These are phyloP conservation scores for Cryptococcus floricola DNA, from an alignment of 1,284 basidiomycete species.

Conservation along the genomic window DNA sequence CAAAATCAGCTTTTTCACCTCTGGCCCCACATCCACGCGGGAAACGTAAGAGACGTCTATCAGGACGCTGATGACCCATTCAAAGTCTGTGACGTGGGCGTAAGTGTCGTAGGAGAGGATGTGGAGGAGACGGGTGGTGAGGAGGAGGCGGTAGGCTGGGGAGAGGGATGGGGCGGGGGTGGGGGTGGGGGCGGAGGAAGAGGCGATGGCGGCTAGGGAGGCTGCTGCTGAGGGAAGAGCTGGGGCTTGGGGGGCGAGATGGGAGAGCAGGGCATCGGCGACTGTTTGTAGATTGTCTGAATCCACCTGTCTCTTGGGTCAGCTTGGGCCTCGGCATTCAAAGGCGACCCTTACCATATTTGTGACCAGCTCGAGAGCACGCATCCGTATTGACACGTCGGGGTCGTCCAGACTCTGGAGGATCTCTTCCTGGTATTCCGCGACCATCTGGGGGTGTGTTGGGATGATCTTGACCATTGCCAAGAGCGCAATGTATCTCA, in stretches of 20 bases:
- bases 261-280: constrained; percentile 78
- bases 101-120: constrained; percentile 81
- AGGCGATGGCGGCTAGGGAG: constrained; percentile 29
- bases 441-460: constrained; percentile 83
- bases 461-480: constrained; percentile 95
- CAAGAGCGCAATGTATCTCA: constrained; percentile 93
- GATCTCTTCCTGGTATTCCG: constrained; percentile 88
- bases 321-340: neutral
- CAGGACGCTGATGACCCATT: constrained; percentile 94
- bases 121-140: constrained; percentile 73
- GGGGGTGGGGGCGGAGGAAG: constrained; percentile 10
- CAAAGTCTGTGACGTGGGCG: constrained; percentile 82
- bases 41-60: constrained; percentile 84
- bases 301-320: constrained; percentile 59
- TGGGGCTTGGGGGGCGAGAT: constrained; percentile 63
- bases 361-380: constrained; percentile 87
- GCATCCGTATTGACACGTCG: constrained; percentile 91
- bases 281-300: constrained; percentile 79
- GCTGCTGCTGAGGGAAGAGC: constrained; percentile 33
- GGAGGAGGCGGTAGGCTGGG: constrained; percentile 71
- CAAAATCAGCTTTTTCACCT: constrained; percentile 76
- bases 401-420: constrained; percentile 84
- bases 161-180: constrained; percentile 53
- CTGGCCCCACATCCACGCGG: constrained; percentile 66
- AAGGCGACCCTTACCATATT: constrained; percentile 66